These are phyloP conservation scores for Umbelopsis isabellina DNA, from an alignment of 192 early-diverging fungal genomes.

Conservation along the genomic window DNA sequence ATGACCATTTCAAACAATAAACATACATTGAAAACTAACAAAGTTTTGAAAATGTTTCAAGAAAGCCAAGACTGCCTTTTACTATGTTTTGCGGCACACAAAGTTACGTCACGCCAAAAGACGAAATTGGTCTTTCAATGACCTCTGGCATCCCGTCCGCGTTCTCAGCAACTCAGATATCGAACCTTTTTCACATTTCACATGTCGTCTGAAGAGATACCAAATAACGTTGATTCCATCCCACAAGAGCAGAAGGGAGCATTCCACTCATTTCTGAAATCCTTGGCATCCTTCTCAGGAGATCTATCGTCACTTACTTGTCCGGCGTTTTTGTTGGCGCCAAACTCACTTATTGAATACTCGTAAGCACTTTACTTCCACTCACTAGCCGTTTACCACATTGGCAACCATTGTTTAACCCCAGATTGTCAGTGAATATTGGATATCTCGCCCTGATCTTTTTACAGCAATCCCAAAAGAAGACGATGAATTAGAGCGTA, in stretches of 20 bases:
- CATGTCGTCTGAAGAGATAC: conserved; percentile 23
- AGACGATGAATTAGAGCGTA: conserved; percentile 60
- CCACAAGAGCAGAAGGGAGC: conserved; percentile 61
- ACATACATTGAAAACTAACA: too few species aligned
- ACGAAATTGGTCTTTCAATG: neutral
- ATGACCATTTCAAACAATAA: too few species aligned
- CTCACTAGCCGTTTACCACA: neutral
- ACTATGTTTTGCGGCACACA: neutral
- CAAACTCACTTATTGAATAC: conserved; percentile 77
- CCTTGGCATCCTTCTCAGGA: conserved; percentile 73
- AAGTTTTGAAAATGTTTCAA: too few species aligned
- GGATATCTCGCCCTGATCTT: conserved; percentile 62
- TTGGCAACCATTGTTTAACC: neutral
- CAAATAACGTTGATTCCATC: conserved; percentile 41
- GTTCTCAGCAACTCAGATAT: conserved; percentile 3
- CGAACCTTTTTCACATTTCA: neutral
- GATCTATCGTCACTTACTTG: conserved; percentile 76
- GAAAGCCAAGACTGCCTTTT: too few species aligned
- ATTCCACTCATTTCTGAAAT: conserved; percentile 64
- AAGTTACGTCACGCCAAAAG: conserved; percentile 7
- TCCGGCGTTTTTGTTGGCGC: conserved; percentile 74
- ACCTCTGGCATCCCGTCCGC: neutral
- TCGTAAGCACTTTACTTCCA: conserved; percentile 39
- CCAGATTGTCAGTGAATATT: conserved; percentile 49
- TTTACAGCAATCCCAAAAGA: conserved; percentile 70